phyloP scores from a whole-genome alignment of 495 filamentous ascomycete species.

The Xylaria longipes region DNA sequence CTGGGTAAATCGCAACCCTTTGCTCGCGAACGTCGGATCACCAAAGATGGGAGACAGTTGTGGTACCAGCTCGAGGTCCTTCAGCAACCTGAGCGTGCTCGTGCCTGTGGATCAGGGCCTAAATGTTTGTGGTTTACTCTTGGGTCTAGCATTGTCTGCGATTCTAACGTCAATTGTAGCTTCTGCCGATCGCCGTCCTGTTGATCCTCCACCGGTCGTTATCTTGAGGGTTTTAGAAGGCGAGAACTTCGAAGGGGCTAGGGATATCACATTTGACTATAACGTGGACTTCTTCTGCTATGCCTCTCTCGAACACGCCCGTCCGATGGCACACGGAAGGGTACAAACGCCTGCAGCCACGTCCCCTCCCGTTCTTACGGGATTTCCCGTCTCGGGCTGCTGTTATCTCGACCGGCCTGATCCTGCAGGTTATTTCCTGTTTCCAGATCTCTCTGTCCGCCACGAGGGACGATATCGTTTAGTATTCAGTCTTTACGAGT shows the following conservation, averaged over 20 bases:
- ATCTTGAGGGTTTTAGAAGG: slow-evolving; percentile 88
- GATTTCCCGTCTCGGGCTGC: slow-evolving; percentile 95
- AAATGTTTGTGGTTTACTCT: slow-evolving; percentile 71
- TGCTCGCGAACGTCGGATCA: slow-evolving; percentile 65
- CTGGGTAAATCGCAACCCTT: slow-evolving; percentile 56
- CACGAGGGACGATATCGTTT: slow-evolving; percentile 92
- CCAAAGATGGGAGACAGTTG: slow-evolving; percentile 79
- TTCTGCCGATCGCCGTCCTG: slow-evolving; percentile 92
- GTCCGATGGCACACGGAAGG: slow-evolving; percentile 83
- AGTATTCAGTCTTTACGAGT: slow-evolving; percentile 91
- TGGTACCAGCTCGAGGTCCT: slow-evolving; percentile 86
- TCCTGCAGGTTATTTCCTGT: slow-evolving; percentile 96
- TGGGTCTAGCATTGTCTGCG: not conserved
- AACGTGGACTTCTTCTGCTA: slow-evolving; percentile 99
- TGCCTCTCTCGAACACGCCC: slow-evolving; percentile 87
- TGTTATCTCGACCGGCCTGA: slow-evolving; percentile 92
- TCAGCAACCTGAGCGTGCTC: slow-evolving; percentile 93
- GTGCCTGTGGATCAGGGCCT: slow-evolving; percentile 93
- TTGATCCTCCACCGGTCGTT: slow-evolving; percentile 97
- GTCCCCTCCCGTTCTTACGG: slow-evolving; percentile 85
- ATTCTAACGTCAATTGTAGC: slow-evolving; percentile 57
- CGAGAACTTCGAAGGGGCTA: slow-evolving; percentile 59
- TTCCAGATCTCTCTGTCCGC: slow-evolving; percentile 94
- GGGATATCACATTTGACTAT: slow-evolving; percentile 88
- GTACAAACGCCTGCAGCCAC: slow-evolving; percentile 67